phyloP scores from a whole-genome alignment of 768 basidiomycete species.

The Leccinum longicurvipes region DNA sequence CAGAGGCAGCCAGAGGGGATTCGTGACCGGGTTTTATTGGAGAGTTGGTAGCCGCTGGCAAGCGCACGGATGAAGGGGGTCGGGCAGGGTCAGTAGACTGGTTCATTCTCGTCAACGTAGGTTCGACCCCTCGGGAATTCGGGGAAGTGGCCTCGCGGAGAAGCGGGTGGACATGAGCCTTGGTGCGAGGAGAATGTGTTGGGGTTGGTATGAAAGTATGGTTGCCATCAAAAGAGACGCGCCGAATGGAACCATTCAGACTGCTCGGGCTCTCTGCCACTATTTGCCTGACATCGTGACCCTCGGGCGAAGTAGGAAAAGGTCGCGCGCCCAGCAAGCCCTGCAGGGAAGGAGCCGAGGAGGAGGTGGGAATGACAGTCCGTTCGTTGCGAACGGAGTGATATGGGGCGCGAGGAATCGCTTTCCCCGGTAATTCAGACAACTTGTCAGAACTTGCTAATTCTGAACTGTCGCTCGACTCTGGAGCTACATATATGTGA shows the following conservation, averaged over 20 bases:
- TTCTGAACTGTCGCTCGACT: conserved; percentile 22
- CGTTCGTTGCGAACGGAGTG: conserved; percentile 31
- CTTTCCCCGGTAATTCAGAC: conserved; percentile 35
- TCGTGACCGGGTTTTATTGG: conserved; percentile 23
- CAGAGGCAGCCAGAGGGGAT: conserved; percentile 28
- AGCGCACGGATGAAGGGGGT: conserved; percentile 11
- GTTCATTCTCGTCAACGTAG: conserved; percentile 5
- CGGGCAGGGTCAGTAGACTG: conserved; percentile 7
- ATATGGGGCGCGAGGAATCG: conserved; percentile 33
- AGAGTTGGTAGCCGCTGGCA: background rate
- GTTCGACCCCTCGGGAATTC: conserved; percentile 8
- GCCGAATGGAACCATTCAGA: conserved; percentile 46
- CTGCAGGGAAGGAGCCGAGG: conserved; percentile 42
- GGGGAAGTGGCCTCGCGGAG: conserved; percentile 16
- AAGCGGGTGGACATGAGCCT: conserved; percentile 32
- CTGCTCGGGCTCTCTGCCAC: conserved; percentile 38
- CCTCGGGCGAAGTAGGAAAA: conserved; percentile 13
- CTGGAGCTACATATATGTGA: conserved; percentile 3
- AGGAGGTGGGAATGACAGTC: conserved; percentile 39
- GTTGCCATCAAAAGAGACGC: conserved; percentile 51
- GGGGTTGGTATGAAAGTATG: conserved; percentile 33
- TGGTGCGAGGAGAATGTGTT: conserved; percentile 28
- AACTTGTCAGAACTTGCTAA: conserved; percentile 46
- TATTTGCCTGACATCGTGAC: conserved; percentile 17
- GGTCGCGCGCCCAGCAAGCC: conserved; percentile 22